Conservation (phyloP, 257 asterid species). For the Schizonepeta tenuifolia region DNA sequence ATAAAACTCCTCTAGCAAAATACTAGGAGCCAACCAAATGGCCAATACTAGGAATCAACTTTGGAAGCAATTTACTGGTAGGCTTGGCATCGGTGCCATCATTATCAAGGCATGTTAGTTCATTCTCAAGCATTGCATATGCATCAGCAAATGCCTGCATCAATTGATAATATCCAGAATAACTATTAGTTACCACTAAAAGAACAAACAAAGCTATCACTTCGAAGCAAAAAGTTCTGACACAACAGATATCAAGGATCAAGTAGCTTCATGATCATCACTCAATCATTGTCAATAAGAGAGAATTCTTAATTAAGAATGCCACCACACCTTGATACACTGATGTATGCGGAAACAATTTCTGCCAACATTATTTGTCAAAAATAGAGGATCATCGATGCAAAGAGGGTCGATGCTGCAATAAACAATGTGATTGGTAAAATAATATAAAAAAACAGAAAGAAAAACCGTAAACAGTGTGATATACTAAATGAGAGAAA, state of each 20-base stretch:
- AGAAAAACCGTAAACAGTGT: conserved; percentile 9
- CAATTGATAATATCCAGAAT: conserved; percentile 16
- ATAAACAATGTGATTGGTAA: conserved; percentile 29
- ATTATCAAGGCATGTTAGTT: conserved; percentile 52
- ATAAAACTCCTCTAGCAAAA: conserved; percentile 16
- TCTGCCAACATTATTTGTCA: conserved; percentile 94
- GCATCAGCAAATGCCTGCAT: conserved; percentile 99
- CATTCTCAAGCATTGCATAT: conserved; percentile 80
- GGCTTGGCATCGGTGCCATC: conserved; percentile 51
- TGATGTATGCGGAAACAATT: conserved; percentile 99
- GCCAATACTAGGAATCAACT: conserved; percentile 85
- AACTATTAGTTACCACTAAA: neutral
- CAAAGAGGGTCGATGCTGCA: conserved; percentile 95
- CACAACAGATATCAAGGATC: conserved; percentile 10
- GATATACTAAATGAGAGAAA: conserved; percentile 30
- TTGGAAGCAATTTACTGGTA: conserved; percentile 71
- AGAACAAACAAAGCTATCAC: neutral
- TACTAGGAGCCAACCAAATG: conserved; percentile 57
- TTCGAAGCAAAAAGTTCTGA: conserved; percentile 1
- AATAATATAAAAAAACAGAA: conserved; percentile 14
- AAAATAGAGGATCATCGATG: conserved; percentile 91
- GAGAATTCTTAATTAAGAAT: conserved; percentile 23
- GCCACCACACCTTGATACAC: conserved; percentile 84
- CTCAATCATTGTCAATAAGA: neutral
- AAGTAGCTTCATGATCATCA: neutral